These are phyloP conservation scores for Pezicula radicicola DNA, from an alignment of 2,329 filamentous ascomycete genomes.

Conservation along the genomic window DNA sequence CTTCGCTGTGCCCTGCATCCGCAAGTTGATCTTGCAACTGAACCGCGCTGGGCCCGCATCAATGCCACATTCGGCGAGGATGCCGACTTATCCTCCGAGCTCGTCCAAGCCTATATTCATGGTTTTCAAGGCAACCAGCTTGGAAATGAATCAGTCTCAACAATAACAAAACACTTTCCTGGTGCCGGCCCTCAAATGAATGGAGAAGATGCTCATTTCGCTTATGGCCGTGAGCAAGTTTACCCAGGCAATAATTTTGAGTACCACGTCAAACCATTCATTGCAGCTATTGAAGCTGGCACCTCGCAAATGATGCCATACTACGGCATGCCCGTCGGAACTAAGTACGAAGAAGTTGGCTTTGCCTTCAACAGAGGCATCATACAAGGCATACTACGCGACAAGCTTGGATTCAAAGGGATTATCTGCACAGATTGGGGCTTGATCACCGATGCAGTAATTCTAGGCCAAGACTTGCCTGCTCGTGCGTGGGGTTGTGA, in stretches of 20 bases:
- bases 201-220: constrained; percentile 50
- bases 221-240: constrained; percentile 47
- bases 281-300: constrained; percentile 45
- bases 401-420: constrained; percentile 46
- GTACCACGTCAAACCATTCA: constrained; percentile 48
- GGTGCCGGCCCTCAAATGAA: constrained; percentile 45
- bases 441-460: constrained; percentile 41
- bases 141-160: constrained; percentile 40
- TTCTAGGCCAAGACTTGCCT: constrained; percentile 41
- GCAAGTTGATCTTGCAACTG: constrained; percentile 48
- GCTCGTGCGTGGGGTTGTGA: constrained; percentile 50
- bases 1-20: constrained; percentile 46
- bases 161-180: constrained; percentile 52
- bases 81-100: constrained; percentile 35
- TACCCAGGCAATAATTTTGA: constrained; percentile 50
- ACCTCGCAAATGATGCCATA: constrained; percentile 51
- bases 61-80: constrained; percentile 46
- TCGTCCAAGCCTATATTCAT: constrained; percentile 41
- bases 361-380: constrained; percentile 50
- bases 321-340: constrained; percentile 45
- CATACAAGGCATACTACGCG: constrained; percentile 44
- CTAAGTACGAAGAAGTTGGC: constrained; percentile 42
- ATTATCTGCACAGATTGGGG: constrained; percentile 53
- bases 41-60: constrained; percentile 48
- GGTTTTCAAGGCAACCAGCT: constrained; percentile 44